Conservation (phyloP, 305 asterid genomes). For the Salvia sclarea region DNA sequence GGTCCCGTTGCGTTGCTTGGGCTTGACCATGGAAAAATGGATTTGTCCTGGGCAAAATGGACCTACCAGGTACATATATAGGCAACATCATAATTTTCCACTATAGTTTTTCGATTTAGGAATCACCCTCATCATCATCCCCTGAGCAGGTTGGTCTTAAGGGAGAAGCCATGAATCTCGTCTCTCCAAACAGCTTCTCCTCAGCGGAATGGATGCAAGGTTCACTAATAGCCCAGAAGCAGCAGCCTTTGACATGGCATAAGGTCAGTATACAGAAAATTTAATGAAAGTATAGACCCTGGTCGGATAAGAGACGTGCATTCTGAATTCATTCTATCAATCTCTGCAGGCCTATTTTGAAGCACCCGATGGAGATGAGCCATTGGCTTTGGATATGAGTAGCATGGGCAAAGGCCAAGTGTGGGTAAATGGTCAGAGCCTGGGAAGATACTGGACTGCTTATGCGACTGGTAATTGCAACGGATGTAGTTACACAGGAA, state of each 20-base stretch:
- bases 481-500: conserved; percentile 62
- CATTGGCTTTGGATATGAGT: conserved; percentile 90
- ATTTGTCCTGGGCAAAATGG: conserved; percentile 88
- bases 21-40: conserved; percentile 75
- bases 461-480: conserved; percentile 75
- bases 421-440: conserved; percentile 88
- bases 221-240: conserved; percentile 74
- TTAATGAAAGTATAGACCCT: conserved; percentile 16
- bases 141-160: conserved; percentile 78
- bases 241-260: conserved; percentile 89
- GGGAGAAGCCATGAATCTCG: conserved; percentile 78
- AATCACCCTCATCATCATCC: conserved; percentile 30
- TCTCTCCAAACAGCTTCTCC: conserved; percentile 56
- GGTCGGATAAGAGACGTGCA: conserved; percentile 17
- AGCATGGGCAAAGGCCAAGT: conserved; percentile 97
- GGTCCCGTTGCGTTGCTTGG: conserved; percentile 91
- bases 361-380: conserved; percentile 80
- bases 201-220: conserved; percentile 55
- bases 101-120: not conserved
- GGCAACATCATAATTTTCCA: not conserved
- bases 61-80: conserved; percentile 69
- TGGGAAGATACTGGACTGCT: conserved; percentile 90
- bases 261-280: conserved; percentile 46
- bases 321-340: not conserved
- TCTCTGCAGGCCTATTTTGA: conserved; percentile 62